Evolutionary conservation across 169 alveolate species (phyloP), one percentile per base, ranked within the genome.

Genomic region (Prorocentrum cordatum): DNA sequence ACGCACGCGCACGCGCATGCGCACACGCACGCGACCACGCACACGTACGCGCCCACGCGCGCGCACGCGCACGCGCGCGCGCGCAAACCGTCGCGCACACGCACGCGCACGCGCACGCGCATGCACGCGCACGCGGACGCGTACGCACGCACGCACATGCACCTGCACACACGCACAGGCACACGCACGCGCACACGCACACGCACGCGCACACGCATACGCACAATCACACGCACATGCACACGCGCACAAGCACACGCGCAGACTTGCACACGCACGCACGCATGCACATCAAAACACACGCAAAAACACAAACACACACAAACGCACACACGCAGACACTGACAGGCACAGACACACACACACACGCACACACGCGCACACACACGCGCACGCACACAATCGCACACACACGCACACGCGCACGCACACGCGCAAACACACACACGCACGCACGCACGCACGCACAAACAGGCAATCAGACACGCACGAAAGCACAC

Each of bases 361-460:
- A 61, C 39, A 61, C 71, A 61, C 71, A 61, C 71, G 24, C 71
- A 61, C 39, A 61, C 71, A 61, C 71, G 24, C 71, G 24, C 71
- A 61, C 71, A 61, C 71, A 61, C 39, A 61, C 71, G 24, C 71
- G 24, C 71, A 61, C 71, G 24, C 39, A 61, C 71, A 61, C 71
- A 61, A 27, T 22, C 71, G 24, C 39, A 61, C 71, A 61, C 71
- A 61, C 71, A 61, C 71, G 24, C 39, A 61, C 71, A 61, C 71
- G 24, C 71, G 24, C 71, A 61, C 39, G 24, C 71, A 61, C 71
- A 61, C 71, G 24, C 71, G 24, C 71, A 61, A n/a, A 61, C 71
- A 61, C 71, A 61, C 71, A 61, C 71, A 61, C 39, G 24, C 71
- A 61, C 71, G 24, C 71, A 61, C 71, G 24, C 39, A 61, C 71